phyloP scores from a whole-genome alignment of 2,329 filamentous ascomycete genomes.

The Cadophora malorum region DNA sequence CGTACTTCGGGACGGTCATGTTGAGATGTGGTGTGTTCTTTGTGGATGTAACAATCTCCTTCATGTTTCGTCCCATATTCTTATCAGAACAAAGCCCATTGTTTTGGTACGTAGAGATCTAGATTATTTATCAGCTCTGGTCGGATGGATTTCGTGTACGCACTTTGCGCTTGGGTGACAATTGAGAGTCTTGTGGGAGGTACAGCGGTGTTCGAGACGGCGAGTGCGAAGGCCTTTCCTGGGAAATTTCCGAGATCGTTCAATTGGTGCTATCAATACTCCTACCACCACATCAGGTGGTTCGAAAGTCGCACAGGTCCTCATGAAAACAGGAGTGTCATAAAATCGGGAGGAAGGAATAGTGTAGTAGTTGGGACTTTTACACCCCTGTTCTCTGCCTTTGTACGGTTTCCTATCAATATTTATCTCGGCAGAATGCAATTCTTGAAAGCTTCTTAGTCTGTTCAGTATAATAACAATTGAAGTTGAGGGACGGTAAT shows the following conservation, averaged over 20 bases:
- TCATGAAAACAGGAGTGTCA: too few relatives aligned
- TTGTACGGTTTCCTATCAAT: too few relatives aligned
- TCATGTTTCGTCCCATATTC: background rate
- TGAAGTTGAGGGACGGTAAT: background rate
- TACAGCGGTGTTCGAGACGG: background rate
- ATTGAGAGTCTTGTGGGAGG: background rate
- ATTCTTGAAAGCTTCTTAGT: too few relatives aligned
- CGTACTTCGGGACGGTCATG: background rate
- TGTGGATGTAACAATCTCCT: background rate
- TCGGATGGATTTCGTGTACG: too few relatives aligned
- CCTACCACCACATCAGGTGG: too few relatives aligned
- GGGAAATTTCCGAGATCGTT: background rate
- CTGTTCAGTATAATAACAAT: background rate
- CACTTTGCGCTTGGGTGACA: too few relatives aligned
- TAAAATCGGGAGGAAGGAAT: too few relatives aligned
- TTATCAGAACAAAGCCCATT: background rate
- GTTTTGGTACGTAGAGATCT: background rate
- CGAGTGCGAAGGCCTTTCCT: background rate
- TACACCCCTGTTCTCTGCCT: background rate
- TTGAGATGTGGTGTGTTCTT: background rate
- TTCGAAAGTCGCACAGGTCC: too few relatives aligned
- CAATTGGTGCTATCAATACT: background rate
- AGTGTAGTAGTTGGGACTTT: background rate
- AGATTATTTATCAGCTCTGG: too few relatives aligned
- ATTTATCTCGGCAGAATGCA: too few relatives aligned